Base-by-base conservation (phyloP, 2,329 filamentous ascomycete genomes). In the Penicillium sp. region DNA sequence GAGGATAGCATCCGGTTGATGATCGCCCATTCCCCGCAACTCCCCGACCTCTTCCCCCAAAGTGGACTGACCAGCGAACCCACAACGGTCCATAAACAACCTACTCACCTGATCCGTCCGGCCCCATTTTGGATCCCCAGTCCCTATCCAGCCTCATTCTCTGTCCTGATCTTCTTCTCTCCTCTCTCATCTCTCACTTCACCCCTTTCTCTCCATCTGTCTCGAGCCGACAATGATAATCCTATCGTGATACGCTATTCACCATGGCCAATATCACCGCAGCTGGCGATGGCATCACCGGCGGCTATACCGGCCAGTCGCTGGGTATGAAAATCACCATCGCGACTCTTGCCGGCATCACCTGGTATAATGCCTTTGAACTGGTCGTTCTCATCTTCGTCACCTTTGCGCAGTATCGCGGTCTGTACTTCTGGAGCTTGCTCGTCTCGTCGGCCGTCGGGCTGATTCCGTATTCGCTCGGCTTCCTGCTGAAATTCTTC, bases 361-460 rank as follows among this genome's bases (percentile, higher is more conserved):
- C 80, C 39, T 79, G 78, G 74, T 83, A 83, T 65, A 83, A 82
- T 62, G 78, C 78, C 46, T 68, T 81, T 47, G 81, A 83, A 58
- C 75, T 83, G 31, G 71, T 79, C 58, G 71, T 81, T 43, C 76
- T 82, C 46, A 73, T 82, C 56, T 81, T 81, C 53, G 75, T 78
- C 59, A 82, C 79, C 6, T 83, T 83, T 62, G 75, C 74, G 44
- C 70, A 73, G 54, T 80, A 78, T 50, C 71, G 68, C 31, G 79
- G 80, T 3, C 72, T 82, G 10, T 83, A 83, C 69, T 83, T 83
- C 67, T 83, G 79, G 77, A 79, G 77, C 60, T 68, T 81, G 46
- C 61, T 82, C n/a, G 60, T 79, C 11, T 76, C 80, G 2, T 77
- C 78, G 11, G 71, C 74, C 13, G 52, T 75, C 31, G 81, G 81